Base-by-base conservation (phyloP, 495 filamentous ascomycete genomes). In the Penicillium lagena region DNA sequence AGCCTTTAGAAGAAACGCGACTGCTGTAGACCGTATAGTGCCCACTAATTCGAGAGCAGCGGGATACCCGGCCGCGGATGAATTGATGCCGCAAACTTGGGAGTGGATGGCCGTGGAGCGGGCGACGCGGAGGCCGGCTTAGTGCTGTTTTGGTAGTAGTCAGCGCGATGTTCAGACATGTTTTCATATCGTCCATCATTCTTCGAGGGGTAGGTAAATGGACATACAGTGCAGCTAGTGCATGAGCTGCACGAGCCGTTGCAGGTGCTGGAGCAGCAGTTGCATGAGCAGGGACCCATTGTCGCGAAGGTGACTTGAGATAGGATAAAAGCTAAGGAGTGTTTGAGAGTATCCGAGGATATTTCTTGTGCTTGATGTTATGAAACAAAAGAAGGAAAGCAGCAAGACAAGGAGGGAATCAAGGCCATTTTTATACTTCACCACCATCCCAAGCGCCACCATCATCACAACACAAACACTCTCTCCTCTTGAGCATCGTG, bases 241-340 rank as follows among this genome's bases (percentile, higher is more conserved):
- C 69, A 72, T 40, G 67, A 63, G 66, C 69, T 17, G 17, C 22
- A 22, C 22, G 22, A 71, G 34, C 60, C 60, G 47, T 51, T 62
- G 66, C 69, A 71, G 45, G 63, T 48, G 54, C 66, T 60, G 51
- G 57, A 53, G 67, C 67, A 71, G 63, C 62, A 70, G 66, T 60
- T 67, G 64, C 69, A 72, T 43, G 54, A 39, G 63, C 67, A 71
- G 64, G 67, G 66, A 62, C 54, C 58, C 69, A 72, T 72, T 42
- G 40, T 69, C 58, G 52, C 49, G 39, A 42, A 40, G 35, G 39
- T 46, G 44, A 50, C 42, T 35, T 57, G 52, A 48, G 46, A 36
- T 45, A 36, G 44, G 42, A 46, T 47, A 50, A 32, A 36, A 35
- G 28, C 39, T 13, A 15, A 36, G 17, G 39, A 35, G 10, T 13